Evolutionary conservation across 164 flowering plant species (phyloP).

Genomic region (Brasenia schreberi): DNA sequence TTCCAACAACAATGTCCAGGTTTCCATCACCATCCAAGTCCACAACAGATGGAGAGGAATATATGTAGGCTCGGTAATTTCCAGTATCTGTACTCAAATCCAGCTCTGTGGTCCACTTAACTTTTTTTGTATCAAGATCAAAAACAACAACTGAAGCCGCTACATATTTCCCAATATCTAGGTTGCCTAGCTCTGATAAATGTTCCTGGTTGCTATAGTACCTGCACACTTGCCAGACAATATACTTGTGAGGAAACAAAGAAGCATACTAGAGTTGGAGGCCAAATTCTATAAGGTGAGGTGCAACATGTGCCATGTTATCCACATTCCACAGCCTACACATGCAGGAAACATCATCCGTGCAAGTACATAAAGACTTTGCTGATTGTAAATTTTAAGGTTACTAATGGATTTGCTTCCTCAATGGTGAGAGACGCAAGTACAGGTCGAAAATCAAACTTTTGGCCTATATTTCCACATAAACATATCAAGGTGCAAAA

Average conservation of each 20-base stretch:
- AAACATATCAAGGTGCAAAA: too few species aligned
- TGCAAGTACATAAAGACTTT: too few species aligned
- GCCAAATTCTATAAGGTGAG: neutral
- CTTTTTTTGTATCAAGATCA: conserved; percentile 91
- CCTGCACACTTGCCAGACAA: conserved; percentile 37
- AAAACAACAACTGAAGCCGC: conserved; percentile 89
- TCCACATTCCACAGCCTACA: too few species aligned
- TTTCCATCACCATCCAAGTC: conserved; percentile 98
- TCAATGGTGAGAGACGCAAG: too few species aligned
- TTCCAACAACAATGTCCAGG: conserved; percentile 91
- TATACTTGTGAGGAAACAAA: neutral
- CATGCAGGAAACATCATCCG: too few species aligned
- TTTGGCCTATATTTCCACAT: too few species aligned
- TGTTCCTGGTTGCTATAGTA: conserved; percentile 91
- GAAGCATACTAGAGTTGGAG: neutral
- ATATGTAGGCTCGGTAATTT: conserved; percentile 72
- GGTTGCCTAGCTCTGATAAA: conserved; percentile 72
- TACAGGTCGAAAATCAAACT: too few species aligned
- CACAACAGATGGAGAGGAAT: conserved; percentile 88
- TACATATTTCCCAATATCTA: conserved; percentile 83
- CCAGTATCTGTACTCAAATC: conserved; percentile 71
- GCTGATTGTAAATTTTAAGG: too few species aligned
- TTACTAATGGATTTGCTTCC: too few species aligned
- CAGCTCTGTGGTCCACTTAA: conserved; percentile 73
- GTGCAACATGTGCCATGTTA: too few species aligned